phyloP scores from a whole-genome alignment of 31 red algal genomes.

The Endocladia muricata region DNA sequence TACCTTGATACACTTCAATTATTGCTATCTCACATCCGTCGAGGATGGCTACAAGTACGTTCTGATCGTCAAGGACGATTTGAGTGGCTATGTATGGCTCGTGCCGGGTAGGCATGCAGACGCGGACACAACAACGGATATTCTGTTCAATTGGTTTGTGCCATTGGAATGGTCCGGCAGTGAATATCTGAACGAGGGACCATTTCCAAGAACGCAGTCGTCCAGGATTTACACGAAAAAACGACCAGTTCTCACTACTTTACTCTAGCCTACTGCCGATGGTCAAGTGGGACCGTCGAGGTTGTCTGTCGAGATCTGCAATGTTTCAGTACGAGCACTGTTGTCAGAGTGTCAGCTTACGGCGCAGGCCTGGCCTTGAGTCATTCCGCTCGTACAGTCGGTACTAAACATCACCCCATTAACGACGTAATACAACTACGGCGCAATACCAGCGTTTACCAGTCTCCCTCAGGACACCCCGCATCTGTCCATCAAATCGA shows the following conservation, averaged over 20 bases:
- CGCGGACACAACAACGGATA: neutral
- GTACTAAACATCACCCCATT: neutral
- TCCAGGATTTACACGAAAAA: neutral
- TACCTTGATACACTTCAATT: constrained; percentile 15
- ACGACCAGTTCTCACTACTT: neutral
- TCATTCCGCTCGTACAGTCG: constrained; percentile 14
- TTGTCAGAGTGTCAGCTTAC: constrained; percentile 3
- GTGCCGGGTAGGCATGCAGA: neutral
- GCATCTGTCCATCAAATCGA: neutral
- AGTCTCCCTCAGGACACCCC: neutral
- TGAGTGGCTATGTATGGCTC: constrained; percentile 2
- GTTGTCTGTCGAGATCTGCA: constrained; percentile 1
- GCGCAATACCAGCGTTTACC: constrained; percentile 1
- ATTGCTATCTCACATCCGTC: neutral
- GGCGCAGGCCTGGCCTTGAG: neutral
- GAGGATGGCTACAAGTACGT: neutral
- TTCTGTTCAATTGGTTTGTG: neutral
- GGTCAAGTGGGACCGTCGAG: constrained; percentile 20
- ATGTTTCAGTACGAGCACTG: neutral
- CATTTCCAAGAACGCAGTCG: constrained; percentile 10
- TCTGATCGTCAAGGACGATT: constrained; percentile 21
- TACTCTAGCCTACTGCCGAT: constrained; percentile 11
- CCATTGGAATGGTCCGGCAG: neutral
- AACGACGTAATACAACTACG: neutral
- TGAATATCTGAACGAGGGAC: neutral